Conservation (phyloP, 495 filamentous ascomycete genomes). For the Hypoxylon intermedium region DNA sequence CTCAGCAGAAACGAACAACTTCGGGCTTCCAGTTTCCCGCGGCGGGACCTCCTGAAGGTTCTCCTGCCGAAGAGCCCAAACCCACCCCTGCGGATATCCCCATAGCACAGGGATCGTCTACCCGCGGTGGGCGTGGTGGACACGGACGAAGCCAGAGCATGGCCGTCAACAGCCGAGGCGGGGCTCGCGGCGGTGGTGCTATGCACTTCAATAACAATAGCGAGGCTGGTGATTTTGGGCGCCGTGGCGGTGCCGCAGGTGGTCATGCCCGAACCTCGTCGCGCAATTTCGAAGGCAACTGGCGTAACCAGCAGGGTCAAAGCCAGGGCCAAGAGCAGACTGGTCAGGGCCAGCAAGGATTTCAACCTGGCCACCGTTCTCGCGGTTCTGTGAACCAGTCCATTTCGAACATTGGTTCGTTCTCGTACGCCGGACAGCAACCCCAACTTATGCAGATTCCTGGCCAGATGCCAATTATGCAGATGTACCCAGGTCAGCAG, state of each 20-base stretch:
- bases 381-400: constrained; percentile 87
- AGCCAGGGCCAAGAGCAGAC: constrained; percentile 62
- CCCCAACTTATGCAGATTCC: constrained; percentile 88
- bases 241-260: constrained; percentile 70
- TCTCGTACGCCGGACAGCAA: constrained; percentile 93
- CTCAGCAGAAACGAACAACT: constrained; percentile 94
- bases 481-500: constrained; percentile 83
- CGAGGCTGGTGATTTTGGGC: constrained; percentile 65
- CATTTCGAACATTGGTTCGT: constrained; percentile 81
- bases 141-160: constrained; percentile 70
- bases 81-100: constrained; percentile 54
- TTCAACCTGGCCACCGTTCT: constrained; percentile 90
- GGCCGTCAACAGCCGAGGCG: constrained; percentile 62
- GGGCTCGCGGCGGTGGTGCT: constrained; percentile 52
- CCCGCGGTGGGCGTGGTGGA: constrained; percentile 57
- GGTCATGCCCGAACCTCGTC: constrained; percentile 79
- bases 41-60: constrained; percentile 66
- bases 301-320: constrained; percentile 83
- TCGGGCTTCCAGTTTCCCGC: constrained; percentile 94
- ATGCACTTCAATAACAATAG: constrained; percentile 39
- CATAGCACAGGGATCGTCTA: constrained; percentile 56
- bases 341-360: constrained; percentile 73
- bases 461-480: constrained; percentile 77
- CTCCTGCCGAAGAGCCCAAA: constrained; percentile 57
- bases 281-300: constrained; percentile 96